Evolutionary conservation across 139 green algal species (phyloP).

Genomic region (Bryopsis sp.): DNA sequence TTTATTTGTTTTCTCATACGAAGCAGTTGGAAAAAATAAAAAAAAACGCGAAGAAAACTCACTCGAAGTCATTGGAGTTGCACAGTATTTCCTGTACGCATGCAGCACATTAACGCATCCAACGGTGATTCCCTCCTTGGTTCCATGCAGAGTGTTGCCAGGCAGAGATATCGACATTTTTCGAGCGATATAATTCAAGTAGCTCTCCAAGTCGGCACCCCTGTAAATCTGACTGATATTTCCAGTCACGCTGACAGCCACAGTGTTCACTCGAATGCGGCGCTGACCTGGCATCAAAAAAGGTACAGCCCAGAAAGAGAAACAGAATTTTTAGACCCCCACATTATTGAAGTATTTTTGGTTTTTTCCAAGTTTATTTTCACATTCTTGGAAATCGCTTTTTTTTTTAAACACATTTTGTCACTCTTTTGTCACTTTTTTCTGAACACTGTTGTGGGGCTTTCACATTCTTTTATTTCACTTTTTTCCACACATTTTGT

Average conservation of each 20-base stretch:
- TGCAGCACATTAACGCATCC: conserved; percentile 37
- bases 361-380: too few relatives aligned
- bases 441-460: too few relatives aligned
- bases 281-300: conserved; percentile 22
- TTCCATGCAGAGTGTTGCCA: conserved; percentile 29
- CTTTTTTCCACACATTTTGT: too few relatives aligned
- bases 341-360: too few relatives aligned
- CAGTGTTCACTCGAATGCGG: conserved; percentile 66
- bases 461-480: too few relatives aligned
- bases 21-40: too few relatives aligned
- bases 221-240: conserved; percentile 60
- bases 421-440: too few relatives aligned
- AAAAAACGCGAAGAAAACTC: neutral
- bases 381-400: too few relatives aligned
- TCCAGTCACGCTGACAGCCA: conserved; percentile 62
- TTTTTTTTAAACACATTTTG: too few relatives aligned
- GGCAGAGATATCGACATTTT: conserved; percentile 30
- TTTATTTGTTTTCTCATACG: too few relatives aligned
- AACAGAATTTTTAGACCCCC: neutral
- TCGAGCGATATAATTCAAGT: conserved; percentile 39
- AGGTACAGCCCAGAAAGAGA: neutral
- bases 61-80: conserved; percentile 22
- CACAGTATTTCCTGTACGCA: conserved; percentile 70
- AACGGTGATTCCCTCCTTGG: conserved; percentile 46
- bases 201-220: conserved; percentile 72